Percentiles rank a stretch among this genome's conserved stretches.
Evolutionary conservation across 352 stramenopile species (phyloP).

Genomic region (Pythium coloratum): DNA sequence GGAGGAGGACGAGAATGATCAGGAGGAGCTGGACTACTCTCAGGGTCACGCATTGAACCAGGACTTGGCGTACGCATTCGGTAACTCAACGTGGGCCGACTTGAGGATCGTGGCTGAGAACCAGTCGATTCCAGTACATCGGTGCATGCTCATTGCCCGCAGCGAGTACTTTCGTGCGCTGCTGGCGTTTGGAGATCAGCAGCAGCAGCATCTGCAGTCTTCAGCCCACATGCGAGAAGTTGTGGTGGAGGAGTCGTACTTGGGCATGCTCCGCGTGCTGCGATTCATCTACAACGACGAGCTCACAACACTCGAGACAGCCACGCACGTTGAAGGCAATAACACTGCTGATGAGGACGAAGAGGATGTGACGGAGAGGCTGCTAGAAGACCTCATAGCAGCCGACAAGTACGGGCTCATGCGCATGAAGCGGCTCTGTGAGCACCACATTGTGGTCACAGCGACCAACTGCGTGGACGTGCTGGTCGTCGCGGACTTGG

Average conservation of each 20-base stretch:
- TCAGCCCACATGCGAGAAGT: conserved; percentile 20
- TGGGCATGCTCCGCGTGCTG: conserved; percentile 50
- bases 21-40: conserved; percentile 14
- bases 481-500: conserved; percentile 58
- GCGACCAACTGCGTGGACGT: conserved; percentile 57
- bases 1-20: background rate
- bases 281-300: conserved; percentile 79
- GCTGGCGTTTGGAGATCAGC: conserved; percentile 35
- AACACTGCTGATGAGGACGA: conserved; percentile 13
- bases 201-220: background rate
- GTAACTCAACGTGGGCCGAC: conserved; percentile 51
- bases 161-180: conserved; percentile 74
- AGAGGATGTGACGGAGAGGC: conserved; percentile 33
- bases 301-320: conserved; percentile 11
- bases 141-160: conserved; percentile 57
- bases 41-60: conserved; percentile 32
- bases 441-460: conserved; percentile 49
- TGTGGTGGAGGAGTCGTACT: conserved; percentile 59
- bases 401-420: conserved; percentile 72
- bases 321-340: background rate
- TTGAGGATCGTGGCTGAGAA: conserved; percentile 51
- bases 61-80: conserved; percentile 52
- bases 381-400: conserved; percentile 74
- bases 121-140: conserved; percentile 46
- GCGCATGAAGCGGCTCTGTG: conserved; percentile 69